Base-by-base conservation (phyloP, 2,329 filamentous ascomycete species). In the Cladophialophora chaetospira region DNA sequence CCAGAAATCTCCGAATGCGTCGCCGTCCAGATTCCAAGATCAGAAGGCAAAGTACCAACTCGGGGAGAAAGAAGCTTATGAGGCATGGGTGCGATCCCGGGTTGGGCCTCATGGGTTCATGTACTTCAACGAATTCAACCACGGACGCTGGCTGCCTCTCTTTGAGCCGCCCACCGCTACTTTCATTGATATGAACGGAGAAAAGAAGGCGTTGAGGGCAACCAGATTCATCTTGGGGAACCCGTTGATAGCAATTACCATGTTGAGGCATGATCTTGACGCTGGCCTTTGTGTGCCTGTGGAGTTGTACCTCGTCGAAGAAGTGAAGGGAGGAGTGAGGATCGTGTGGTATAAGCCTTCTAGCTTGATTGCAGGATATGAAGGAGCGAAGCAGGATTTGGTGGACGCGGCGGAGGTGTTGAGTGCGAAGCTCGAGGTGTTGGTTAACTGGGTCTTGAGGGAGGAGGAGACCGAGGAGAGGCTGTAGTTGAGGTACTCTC, bases 71-170 rank as follows among this genome's bases (percentile, higher is more conserved):
- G 36, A 45, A 11, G 49, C 29, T 9, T 53, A 44, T 35, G 46
- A 48, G 25, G 21, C 43, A 3, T 48, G 21, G 38, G 52, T 58
- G 38, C 29, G 35, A 10, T 21, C 42, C 15, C 21, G 46, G 5
- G 13, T 55, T 36, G 59, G 59, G 10, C 47, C 51, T 10, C 53
- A 58, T 23, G 55, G 47, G 1, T 61, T 61, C 44, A 58, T 56
- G 59, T 55, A 61, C 44, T 61, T 61, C 55, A 25, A 45, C 33
- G 59, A 61, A 36, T 57, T 52, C 23, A 42, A 61, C 35, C 56
- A 58, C 33, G 47, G 55, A 2, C n/a, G 17, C 17, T 61, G 59
- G 59, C 48, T 60, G 26, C 42, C 31, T 2, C 17, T 55, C 5
- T 60, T 47, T 36, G 28, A 17, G 26, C 57, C 57, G n/a, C 52